Evolutionary conservation across 2,329 filamentous ascomycete species (phyloP), one percentile per base, ranked within the genome.

Genomic region (Colletotrichum limetticola): DNA sequence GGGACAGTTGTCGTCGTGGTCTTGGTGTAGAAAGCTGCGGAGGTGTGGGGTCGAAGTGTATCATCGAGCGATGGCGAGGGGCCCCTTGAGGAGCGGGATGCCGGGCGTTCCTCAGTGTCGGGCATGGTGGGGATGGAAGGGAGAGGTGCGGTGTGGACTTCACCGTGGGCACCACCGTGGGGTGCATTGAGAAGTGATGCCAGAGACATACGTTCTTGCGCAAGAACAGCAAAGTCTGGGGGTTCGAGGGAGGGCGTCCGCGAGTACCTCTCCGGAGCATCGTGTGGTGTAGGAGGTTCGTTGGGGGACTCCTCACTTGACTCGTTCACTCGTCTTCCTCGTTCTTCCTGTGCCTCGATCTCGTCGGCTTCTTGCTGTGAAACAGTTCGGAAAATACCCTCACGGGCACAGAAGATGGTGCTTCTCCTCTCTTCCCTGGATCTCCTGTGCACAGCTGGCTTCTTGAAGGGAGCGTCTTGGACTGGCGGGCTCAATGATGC

Each of bases 161-260:
- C 80, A 24, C 66, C 56, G 12, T 70, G 56, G 1, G 82, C 82
- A 64, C 79, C 81, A 56, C 82, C 80, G 63, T 86, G 85, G 0
- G 89, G 88, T 0, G 87, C 89, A 72, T 91, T 87, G 71, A 92
- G 86, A 6, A 92, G 86, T 3, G 90, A 92, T 19, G 90, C 83
- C 4, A 92, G 85, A 2, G 90, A 92, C 6, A 86, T 87, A 56
- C 90, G 88, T 76, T 87, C 84, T 74, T 89, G 85, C 5, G 83
- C 82, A 16, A 88, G 79, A 24, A 90, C 78, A 53, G 90, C 90
- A 77, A 88, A 88, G n/a, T 88, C 81, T 1, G 91, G 90, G 24
- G 90, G 90, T 16, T 92, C 90, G 53, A 90, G 86, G 0, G 90
- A 92, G 14, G 90, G 90, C 2, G 90, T 91, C 73, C 90, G 85